These are phyloP conservation scores for Suillus discolor DNA, from an alignment of 768 basidiomycete genomes.

Conservation along the genomic window DNA sequence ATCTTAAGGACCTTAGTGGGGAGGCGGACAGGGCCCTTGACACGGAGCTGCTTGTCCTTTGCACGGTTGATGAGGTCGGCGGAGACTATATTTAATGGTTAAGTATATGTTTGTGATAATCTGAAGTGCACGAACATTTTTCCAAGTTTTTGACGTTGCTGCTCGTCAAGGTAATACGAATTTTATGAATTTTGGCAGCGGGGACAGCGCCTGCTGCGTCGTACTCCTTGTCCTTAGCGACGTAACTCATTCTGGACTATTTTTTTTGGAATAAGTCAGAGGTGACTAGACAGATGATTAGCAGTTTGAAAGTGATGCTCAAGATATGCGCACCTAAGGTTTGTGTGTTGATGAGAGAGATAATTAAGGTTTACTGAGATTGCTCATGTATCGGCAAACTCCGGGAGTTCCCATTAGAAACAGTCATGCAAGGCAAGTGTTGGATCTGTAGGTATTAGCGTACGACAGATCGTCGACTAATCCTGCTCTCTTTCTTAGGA, in stretches of 20 bases:
- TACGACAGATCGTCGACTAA: conserved; percentile 14
- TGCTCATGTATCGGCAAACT: background rate
- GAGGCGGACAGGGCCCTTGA: conserved; percentile 98
- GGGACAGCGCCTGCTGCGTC: conserved; percentile 91
- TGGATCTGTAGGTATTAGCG: background rate
- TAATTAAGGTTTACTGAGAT: conserved; percentile 1
- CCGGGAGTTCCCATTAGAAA: background rate
- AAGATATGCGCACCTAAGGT: conserved; percentile 4
- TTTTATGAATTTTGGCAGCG: conserved; percentile 96
- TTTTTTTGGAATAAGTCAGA: conserved; percentile 63
- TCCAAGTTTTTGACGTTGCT: conserved; percentile 98
- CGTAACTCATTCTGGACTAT: conserved; percentile 84
- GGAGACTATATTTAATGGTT: conserved; percentile 72
- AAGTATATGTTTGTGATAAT: background rate
- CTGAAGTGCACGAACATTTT: conserved; percentile 69
- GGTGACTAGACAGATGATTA: conserved; percentile 57
- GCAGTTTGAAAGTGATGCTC: background rate
- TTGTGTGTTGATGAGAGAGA: conserved; percentile 3
- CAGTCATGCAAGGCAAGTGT: conserved; percentile 45
- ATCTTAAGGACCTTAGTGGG: conserved; percentile 99
- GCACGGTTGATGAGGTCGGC: conserved; percentile 96
- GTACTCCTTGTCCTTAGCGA: conserved; percentile 99
- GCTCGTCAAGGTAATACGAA: conserved; percentile 97
- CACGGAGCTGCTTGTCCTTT: conserved; percentile 99
- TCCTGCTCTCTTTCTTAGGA: conserved; percentile 36